Percentiles rank a stretch among this genome's conserved stretches.
Evolutionary conservation across 208 protist species (phyloP).

Genomic region (Trypanosoma mega): DNA sequence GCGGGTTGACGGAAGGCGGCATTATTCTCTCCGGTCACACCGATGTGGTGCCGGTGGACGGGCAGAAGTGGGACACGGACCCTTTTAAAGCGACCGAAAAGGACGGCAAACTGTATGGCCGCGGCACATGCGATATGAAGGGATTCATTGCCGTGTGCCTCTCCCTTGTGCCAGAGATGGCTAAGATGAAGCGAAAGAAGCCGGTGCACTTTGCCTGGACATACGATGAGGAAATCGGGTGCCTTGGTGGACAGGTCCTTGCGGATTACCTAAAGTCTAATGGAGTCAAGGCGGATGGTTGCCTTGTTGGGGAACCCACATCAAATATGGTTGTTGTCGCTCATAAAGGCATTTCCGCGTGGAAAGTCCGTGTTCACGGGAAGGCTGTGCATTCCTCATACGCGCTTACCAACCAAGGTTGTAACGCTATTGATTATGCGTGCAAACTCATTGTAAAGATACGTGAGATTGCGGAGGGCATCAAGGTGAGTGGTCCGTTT

Average conservation of each 20-base stretch:
- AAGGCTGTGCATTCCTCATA: conserved; percentile 40
- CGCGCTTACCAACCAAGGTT: conserved; percentile 38
- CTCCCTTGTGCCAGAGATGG: conserved; percentile 38
- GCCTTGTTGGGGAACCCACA: conserved; percentile 56
- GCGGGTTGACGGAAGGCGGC: conserved; percentile 30
- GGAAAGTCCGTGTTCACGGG: conserved; percentile 31
- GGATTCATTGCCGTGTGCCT: conserved; percentile 56
- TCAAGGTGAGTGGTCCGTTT: conserved; percentile 12
- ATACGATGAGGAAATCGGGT: conserved; percentile 51
- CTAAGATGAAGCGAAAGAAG: conserved; percentile 39
- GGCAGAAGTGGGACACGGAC: conserved; percentile 52
- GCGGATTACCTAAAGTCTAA: conserved; percentile 31
- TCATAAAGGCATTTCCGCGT: conserved; percentile 46
- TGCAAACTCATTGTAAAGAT: conserved; percentile 49
- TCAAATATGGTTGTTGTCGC: conserved; percentile 51
- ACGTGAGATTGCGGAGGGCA: conserved; percentile 41
- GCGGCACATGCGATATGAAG: conserved; percentile 64
- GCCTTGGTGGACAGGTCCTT: conserved; percentile 38
- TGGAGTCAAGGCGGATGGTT: conserved; percentile 40
- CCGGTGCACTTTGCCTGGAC: conserved; percentile 54
- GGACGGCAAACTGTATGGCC: conserved; percentile 48
- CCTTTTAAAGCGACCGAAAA: conserved; percentile 36
- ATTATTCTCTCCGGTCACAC: conserved; percentile 59
- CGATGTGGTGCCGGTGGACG: conserved; percentile 57
- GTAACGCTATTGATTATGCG: conserved; percentile 58